Percentiles rank a stretch among this genome's conserved stretches.
These are phyloP conservation scores for Phycomyces blakesleeanus DNA, from an alignment of 192 early-diverging fungal species.

Conservation along the genomic window DNA sequence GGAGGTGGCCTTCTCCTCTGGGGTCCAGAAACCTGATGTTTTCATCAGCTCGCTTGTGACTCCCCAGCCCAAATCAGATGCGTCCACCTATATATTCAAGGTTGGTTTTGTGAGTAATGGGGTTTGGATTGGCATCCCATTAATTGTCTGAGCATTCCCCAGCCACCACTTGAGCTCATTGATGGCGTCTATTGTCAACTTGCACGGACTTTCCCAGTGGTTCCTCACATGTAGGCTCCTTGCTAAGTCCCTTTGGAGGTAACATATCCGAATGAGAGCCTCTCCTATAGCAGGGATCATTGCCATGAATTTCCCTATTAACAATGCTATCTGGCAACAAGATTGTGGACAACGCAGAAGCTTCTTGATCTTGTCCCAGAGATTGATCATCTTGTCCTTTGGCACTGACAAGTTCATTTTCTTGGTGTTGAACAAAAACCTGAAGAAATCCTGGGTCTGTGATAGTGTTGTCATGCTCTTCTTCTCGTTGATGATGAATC, in stretches of 20 bases:
- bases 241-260: constrained; percentile 13
- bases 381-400: constrained; percentile 2
- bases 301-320: constrained; percentile 12
- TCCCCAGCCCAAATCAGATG: too few species aligned
- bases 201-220: too few species aligned
- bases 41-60: too few species aligned
- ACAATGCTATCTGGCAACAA: constrained; percentile 4
- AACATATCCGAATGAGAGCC: constrained; percentile 7
- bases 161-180: too few species aligned
- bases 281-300: constrained; percentile 16
- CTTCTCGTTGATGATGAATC: constrained; percentile 7
- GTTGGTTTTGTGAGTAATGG: too few species aligned
- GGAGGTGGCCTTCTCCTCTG: too few species aligned
- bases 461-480: background rate
- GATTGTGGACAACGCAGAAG: background rate
- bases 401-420: constrained; percentile 2
- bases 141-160: too few species aligned
- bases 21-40: too few species aligned
- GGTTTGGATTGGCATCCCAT: too few species aligned
- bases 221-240: background rate
- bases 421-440: constrained; percentile 13
- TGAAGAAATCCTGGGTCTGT: constrained; percentile 9
- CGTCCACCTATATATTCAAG: too few species aligned
- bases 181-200: too few species aligned
- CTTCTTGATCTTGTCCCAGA: constrained; percentile 1